Base-by-base conservation (phyloP, 805 yeast genomes). In the Wickerhamiella allomyrinae region DNA sequence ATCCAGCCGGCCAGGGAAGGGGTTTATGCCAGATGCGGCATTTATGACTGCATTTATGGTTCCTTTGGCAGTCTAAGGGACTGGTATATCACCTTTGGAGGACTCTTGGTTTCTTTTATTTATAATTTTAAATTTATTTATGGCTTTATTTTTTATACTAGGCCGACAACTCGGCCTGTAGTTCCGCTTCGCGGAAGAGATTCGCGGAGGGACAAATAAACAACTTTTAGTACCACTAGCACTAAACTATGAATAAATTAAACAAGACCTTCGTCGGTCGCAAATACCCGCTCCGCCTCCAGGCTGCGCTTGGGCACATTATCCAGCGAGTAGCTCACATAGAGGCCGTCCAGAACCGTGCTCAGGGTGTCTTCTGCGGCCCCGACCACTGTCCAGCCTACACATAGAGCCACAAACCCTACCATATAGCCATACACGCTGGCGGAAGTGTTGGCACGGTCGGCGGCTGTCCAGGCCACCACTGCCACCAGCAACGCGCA, bases 321-420 rank as follows among this genome's bases (percentile, higher is more conserved):
- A 39, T 63, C 63, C 7, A 65, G 49, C 13, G 57, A 62, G 45
- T 50, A 60, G 47, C 59, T 59, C n/a, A 64, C 60, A 37, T 51
- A 60, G 15, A 57, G 44, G 3, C 61, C 56, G 35, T 61, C 65
- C 36, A 58, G 51, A 25, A 58, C 50, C 58, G 59, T 63, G 44
- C 61, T 52, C 39, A 65, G 52, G 11, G 61, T 57, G 13, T 66
- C 65, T 44, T 66, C 70, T 8, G 67, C 61, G 7, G 67, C 61
- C 5, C 69, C 70, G 19, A 64, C 56, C 6, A 65, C 58, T 14
- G 63, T 59, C 67, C 68, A 65, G 11, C 68, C 69, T 10, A 63
- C 56, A 37, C 59, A 56, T 20, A 60, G 61, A 3, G 65, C 65
- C 8, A 65, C 46, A 8, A 66, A 45, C 2, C 66, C 70, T 10